These are phyloP conservation scores for Phytophthora europaea DNA, from an alignment of 352 stramenopile genomes.

Conservation along the genomic window DNA sequence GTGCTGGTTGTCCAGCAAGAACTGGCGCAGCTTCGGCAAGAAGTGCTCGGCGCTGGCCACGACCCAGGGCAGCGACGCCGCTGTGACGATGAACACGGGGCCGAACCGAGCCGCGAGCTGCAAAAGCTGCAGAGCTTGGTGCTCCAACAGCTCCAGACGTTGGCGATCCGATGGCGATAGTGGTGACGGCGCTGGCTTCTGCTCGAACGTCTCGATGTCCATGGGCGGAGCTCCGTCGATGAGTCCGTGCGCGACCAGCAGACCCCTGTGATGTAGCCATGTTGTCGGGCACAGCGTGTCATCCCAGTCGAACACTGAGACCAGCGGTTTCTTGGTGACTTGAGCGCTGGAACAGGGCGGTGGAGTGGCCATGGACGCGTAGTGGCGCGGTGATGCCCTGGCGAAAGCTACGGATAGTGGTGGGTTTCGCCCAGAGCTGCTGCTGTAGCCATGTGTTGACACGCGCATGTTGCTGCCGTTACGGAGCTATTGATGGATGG, in stretches of 20 bases:
- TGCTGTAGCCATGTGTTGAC: background rate
- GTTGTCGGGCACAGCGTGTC: constrained; percentile 73
- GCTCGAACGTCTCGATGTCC: constrained; percentile 33
- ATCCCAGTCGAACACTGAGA: constrained; percentile 75
- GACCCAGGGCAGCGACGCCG: constrained; percentile 64
- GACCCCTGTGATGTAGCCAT: constrained; percentile 58
- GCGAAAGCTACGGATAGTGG: background rate
- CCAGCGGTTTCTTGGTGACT: constrained; percentile 34
- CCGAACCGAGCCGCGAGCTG: constrained; percentile 48
- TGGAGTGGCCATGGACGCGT: constrained; percentile 11
- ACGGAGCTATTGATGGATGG: background rate
- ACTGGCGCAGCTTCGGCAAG: constrained; percentile 50
- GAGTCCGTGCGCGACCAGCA: constrained; percentile 54
- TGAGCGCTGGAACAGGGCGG: background rate
- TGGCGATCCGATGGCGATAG: constrained; percentile 31
- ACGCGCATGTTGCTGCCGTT: background rate
- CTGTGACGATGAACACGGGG: constrained; percentile 76
- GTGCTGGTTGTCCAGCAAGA: constrained; percentile 46
- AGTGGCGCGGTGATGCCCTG: constrained; percentile 18
- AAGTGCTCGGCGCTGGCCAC: constrained; percentile 53
- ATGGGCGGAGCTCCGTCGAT: constrained; percentile 40
- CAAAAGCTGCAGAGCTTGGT: constrained; percentile 52
- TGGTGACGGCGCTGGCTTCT: background rate
- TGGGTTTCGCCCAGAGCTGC: background rate
- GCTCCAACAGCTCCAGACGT: constrained; percentile 49